phyloP scores from a whole-genome alignment of 1,284 basidiomycete genomes.

The Malassezia globosa region DNA sequence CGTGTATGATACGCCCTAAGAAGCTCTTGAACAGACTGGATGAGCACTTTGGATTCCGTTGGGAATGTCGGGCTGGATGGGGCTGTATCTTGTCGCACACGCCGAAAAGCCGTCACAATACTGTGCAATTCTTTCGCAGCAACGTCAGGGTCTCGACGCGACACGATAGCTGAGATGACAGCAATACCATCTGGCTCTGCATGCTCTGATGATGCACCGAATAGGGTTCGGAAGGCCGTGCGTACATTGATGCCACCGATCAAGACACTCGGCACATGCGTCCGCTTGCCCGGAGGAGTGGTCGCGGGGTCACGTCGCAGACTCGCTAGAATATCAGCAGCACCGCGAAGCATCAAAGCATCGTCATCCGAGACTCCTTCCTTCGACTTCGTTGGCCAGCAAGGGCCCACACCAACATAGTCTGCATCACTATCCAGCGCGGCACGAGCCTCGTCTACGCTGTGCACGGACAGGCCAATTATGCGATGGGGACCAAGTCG shows the following conservation, averaged over 20 bases:
- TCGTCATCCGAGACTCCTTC: conserved; percentile 36
- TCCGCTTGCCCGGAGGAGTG: not conserved
- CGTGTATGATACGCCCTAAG: not conserved
- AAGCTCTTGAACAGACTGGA: not conserved
- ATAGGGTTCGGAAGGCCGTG: conserved; percentile 33
- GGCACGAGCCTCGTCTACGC: conserved; percentile 37
- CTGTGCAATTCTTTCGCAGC: conserved; percentile 51
- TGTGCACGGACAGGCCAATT: conserved; percentile 72
- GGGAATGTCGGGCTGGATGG: not conserved
- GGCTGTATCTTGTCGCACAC: not conserved
- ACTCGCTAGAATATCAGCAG: conserved; percentile 25
- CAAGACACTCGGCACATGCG: conserved; percentile 33
- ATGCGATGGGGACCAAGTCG: conserved; percentile 59
- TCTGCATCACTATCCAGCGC: conserved; percentile 56
- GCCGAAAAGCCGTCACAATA: conserved; percentile 43
- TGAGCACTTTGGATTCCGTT: not conserved
- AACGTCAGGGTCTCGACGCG: conserved; percentile 56
- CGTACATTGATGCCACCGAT: conserved; percentile 41
- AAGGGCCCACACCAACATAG: conserved; percentile 70
- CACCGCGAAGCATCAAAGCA: conserved; percentile 26
- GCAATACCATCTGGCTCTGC: conserved; percentile 58
- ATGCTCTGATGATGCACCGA: conserved; percentile 21
- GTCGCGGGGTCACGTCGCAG: conserved; percentile 5
- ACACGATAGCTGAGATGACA: conserved; percentile 77
- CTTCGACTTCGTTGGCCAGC: conserved; percentile 48